Conservation (phyloP, 345 rosid genomes). For the Clausena lansium region DNA sequence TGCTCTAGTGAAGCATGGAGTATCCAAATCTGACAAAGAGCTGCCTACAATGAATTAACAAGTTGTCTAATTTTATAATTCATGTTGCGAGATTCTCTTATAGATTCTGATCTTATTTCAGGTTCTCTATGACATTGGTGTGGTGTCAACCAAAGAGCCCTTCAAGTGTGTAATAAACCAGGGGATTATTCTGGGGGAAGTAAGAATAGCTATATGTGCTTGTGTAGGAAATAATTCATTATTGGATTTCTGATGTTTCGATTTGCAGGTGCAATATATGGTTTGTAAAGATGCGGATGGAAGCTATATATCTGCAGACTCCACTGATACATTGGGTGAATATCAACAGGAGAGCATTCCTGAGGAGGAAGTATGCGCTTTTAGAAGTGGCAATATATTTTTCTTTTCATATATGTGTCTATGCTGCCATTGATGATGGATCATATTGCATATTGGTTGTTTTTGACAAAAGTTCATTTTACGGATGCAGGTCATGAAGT, state of each 20-base stretch:
- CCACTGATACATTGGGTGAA: conserved; percentile 39
- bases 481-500: conserved; percentile 55
- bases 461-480: conserved; percentile 9
- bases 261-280: conserved; percentile 77
- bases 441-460: neutral
- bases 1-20: neutral
- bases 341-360: conserved; percentile 57
- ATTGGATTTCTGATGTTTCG: conserved; percentile 25
- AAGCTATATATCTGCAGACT: conserved; percentile 67
- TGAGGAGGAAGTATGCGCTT: conserved; percentile 60
- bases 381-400: conserved; percentile 16
- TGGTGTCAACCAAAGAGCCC: conserved; percentile 91
- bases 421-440: neutral
- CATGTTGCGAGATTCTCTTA: neutral
- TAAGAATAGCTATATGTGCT: conserved; percentile 31
- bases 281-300: conserved; percentile 72
- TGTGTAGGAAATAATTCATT: conserved; percentile 5
- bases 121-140: conserved; percentile 93
- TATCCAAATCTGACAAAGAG: neutral
- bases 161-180: conserved; percentile 96
- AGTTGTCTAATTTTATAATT: conserved; percentile 7
- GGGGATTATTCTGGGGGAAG: conserved; percentile 97
- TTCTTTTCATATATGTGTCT: neutral
- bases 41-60: neutral
- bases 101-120: conserved; percentile 28